phyloP scores from a whole-genome alignment of 2,329 filamentous ascomycete species.

The Eurotiales sp. region DNA sequence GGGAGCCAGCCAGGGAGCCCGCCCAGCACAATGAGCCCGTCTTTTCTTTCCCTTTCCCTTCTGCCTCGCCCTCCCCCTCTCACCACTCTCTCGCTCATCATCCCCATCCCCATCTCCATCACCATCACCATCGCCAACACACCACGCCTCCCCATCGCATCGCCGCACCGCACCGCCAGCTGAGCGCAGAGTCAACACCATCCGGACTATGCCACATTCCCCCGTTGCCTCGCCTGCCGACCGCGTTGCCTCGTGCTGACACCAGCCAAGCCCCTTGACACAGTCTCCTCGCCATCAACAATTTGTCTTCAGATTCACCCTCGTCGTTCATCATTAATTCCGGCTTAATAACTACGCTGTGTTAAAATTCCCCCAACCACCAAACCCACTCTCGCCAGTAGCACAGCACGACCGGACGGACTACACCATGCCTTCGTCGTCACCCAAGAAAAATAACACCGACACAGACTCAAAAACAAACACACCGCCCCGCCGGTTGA shows the following conservation, averaged over 20 bases:
- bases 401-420: too few relatives aligned
- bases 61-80: slow-evolving; percentile 11
- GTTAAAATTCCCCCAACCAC: too few relatives aligned
- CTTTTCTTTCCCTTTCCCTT: slow-evolving; percentile 19
- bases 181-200: too few relatives aligned
- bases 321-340: slow-evolving; percentile 12
- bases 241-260: slow-evolving; percentile 31
- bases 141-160: not conserved
- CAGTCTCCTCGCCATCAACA: too few relatives aligned
- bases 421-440: slow-evolving; percentile 25
- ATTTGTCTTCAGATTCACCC: slow-evolving; percentile 16
- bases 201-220: slow-evolving; percentile 31
- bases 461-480: too few relatives aligned
- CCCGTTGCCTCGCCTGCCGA: slow-evolving; percentile 22
- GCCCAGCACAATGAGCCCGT: slow-evolving; percentile 6
- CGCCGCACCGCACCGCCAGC: too few relatives aligned
- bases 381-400: too few relatives aligned
- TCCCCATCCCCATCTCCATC: slow-evolving; percentile 19
- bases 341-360: slow-evolving; percentile 11
- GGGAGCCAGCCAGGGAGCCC: slow-evolving; percentile 27
- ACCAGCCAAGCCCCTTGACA: slow-evolving; percentile 15
- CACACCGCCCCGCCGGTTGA: too few relatives aligned
- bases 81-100: slow-evolving; percentile 18
- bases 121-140: slow-evolving; percentile 22
- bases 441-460: slow-evolving; percentile 14